A percentile compares a stretch with the other conserved stretches of the same genome.
Evolutionary conservation across 768 basidiomycete species (phyloP).

Genomic region (Floccularia luteovirens): DNA sequence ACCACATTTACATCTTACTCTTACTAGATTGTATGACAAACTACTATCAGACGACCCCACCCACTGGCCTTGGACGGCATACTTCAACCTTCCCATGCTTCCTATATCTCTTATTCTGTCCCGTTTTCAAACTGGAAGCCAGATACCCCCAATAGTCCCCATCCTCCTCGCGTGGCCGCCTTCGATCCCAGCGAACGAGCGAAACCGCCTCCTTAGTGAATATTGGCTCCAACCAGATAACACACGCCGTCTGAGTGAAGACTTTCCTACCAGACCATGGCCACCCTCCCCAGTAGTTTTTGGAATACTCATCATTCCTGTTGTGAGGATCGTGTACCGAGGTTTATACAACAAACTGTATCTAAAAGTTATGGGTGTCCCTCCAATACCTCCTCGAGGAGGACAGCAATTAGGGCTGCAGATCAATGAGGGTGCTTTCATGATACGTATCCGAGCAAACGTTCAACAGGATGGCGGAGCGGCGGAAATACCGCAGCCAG

Average conservation of each 20-base stretch:
- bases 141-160: constrained; percentile 31
- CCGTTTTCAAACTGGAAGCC: constrained; percentile 34
- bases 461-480: constrained; percentile 6
- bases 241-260: constrained; percentile 22
- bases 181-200: constrained; percentile 24
- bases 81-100: constrained; percentile 65
- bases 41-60: constrained; percentile 61
- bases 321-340: constrained; percentile 37
- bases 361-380: constrained; percentile 33
- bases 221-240: constrained; percentile 26
- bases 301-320: constrained; percentile 43
- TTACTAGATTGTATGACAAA: constrained; percentile 48
- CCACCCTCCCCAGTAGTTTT: constrained; percentile 56
- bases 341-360: constrained; percentile 30
- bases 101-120: constrained; percentile 62
- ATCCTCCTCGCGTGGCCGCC: constrained; percentile 41
- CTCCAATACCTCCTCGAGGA: constrained; percentile 19
- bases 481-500: constrained; percentile 9
- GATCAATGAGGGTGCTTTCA: constrained; percentile 23
- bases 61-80: constrained; percentile 74
- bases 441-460: constrained; percentile 25
- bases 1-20: neutral
- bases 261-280: constrained; percentile 29
- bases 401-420: constrained; percentile 12
- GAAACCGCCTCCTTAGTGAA: constrained; percentile 18